phyloP scores from a whole-genome alignment of 176 grass and related monocot species.

The Pharus latifolius region DNA sequence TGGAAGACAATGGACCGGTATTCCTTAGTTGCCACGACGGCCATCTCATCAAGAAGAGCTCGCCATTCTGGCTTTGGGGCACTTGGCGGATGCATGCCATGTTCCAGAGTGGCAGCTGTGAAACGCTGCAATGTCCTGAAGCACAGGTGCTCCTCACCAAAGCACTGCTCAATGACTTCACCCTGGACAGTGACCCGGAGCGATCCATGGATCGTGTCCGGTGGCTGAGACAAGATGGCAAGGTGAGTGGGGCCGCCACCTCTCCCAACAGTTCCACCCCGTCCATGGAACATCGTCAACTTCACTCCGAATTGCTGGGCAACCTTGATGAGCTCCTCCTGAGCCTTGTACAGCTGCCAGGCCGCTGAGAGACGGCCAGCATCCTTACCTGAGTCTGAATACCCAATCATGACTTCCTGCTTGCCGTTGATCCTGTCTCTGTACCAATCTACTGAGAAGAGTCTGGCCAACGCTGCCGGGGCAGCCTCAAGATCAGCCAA shows the following conservation, averaged over 20 bases:
- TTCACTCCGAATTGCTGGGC: constrained; percentile 68
- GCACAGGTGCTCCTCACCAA: constrained; percentile 79
- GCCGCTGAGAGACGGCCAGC: constrained; percentile 72
- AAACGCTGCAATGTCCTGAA: constrained; percentile 77
- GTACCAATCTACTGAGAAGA: constrained; percentile 72
- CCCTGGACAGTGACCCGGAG: constrained; percentile 74
- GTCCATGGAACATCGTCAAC: constrained; percentile 77
- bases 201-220: constrained; percentile 64
- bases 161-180: constrained; percentile 76
- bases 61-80: constrained; percentile 69
- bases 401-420: constrained; percentile 86
- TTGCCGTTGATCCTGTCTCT: constrained; percentile 55
- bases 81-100: constrained; percentile 66
- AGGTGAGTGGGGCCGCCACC: constrained; percentile 79
- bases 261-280: constrained; percentile 79
- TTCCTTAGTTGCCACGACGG: constrained; percentile 61
- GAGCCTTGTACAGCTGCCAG: constrained; percentile 78
- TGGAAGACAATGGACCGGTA: constrained; percentile 72
- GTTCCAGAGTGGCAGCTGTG: constrained; percentile 74
- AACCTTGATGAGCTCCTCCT: constrained; percentile 76
- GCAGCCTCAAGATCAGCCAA: constrained; percentile 66
- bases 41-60: constrained; percentile 67
- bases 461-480: constrained; percentile 48
- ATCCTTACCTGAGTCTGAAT: constrained; percentile 81
- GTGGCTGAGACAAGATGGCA: constrained; percentile 78